phyloP scores from a whole-genome alignment of 176 grass and related monocot genomes.

The Miscanthus lutarioriparius region DNA sequence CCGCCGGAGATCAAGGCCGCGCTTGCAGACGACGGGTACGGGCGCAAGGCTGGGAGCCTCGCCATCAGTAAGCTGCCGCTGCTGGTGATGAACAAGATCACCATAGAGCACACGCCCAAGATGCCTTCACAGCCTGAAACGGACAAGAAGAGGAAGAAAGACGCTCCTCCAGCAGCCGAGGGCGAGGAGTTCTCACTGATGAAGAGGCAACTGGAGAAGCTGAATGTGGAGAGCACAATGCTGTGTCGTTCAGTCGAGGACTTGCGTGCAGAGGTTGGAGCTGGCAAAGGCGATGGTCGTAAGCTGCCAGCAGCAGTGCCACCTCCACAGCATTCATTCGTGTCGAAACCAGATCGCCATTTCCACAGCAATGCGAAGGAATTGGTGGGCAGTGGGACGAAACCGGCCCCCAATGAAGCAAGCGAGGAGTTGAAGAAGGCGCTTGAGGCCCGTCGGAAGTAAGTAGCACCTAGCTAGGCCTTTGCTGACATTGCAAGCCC shows the following conservation, averaged over 20 bases:
- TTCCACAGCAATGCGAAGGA: constrained; percentile 44
- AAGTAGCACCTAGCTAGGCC: not conserved
- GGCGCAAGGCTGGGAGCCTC: constrained; percentile 40
- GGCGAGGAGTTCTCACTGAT: constrained; percentile 35
- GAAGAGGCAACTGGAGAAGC: constrained; percentile 57
- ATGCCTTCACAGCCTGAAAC: not conserved
- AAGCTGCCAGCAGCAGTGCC: not conserved
- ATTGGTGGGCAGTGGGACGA: not conserved
- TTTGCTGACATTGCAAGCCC: constrained; percentile 33
- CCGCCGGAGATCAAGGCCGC: constrained; percentile 67
- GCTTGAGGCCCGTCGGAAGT: constrained; percentile 49
- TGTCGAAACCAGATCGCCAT: constrained; percentile 36
- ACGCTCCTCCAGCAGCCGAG: not conserved
- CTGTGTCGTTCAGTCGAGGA: constrained; percentile 55
- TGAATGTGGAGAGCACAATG: constrained; percentile 60
- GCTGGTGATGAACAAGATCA: constrained; percentile 87
- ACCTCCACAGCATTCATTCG: constrained; percentile 6
- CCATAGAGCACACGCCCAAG: constrained; percentile 54
- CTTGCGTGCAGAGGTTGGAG: constrained; percentile 45
- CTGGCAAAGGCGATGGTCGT: constrained; percentile 25
- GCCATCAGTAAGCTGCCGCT: constrained; percentile 71
- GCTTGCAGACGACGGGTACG: constrained; percentile 34
- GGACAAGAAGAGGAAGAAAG: constrained; percentile 36
- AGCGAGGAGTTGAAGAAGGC: constrained; percentile 69
- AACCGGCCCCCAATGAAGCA: constrained; percentile 32